These are phyloP conservation scores for Gypsophila paniculata DNA, from an alignment of 179 eudicot genomes.

Conservation along the genomic window DNA sequence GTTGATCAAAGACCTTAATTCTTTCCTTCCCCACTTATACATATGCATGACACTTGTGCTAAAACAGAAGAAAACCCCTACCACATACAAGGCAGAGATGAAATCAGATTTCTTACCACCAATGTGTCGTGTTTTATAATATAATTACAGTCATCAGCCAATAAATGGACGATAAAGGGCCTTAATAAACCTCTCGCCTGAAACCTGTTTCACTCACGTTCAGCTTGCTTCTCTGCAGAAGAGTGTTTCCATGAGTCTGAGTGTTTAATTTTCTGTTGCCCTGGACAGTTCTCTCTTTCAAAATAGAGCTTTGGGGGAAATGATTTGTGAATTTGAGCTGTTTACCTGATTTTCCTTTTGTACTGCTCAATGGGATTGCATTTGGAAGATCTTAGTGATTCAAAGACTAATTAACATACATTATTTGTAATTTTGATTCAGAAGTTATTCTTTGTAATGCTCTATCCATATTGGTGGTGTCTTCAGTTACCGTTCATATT, in stretches of 20 bases:
- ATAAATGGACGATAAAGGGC: too few relatives aligned
- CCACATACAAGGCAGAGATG: background rate
- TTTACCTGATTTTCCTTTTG: background rate
- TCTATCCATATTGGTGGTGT: background rate
- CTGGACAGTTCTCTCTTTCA: background rate
- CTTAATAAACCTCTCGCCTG: too few relatives aligned
- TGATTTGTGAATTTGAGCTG: background rate
- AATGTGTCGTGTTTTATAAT: too few relatives aligned
- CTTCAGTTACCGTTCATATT: background rate
- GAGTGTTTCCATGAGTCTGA: too few relatives aligned
- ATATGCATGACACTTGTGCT: background rate
- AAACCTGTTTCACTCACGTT: too few relatives aligned
- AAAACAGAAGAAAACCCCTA: background rate
- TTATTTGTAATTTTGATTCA: slow-evolving; percentile 1
- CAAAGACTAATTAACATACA: background rate
- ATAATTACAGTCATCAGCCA: too few relatives aligned
- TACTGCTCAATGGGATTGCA: background rate
- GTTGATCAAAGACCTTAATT: background rate
- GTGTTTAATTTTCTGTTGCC: background rate
- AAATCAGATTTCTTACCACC: background rate
- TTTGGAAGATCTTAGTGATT: background rate
- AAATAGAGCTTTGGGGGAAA: background rate
- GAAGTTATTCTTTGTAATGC: background rate
- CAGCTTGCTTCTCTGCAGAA: too few relatives aligned
- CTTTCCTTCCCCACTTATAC: background rate